These are phyloP conservation scores for Colletotrichum tropicicola DNA, from an alignment of 2,329 filamentous ascomycete genomes.

Conservation along the genomic window DNA sequence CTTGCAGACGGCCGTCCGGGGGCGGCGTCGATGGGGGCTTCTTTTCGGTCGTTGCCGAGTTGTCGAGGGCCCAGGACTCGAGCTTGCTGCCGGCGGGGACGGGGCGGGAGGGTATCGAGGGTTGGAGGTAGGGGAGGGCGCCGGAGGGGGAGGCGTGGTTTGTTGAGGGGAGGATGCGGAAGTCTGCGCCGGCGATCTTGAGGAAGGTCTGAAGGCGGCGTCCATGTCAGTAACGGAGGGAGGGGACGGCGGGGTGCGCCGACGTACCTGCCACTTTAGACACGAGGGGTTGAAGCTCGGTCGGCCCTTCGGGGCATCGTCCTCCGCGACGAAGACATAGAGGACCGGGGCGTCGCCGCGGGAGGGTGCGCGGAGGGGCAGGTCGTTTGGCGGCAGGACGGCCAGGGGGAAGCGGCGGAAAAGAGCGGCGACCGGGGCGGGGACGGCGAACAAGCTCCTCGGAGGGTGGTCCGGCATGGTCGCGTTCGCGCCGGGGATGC, in stretches of 20 bases:
- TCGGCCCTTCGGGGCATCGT: conserved; percentile 66
- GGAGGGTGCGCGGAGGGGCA: conserved; percentile 70
- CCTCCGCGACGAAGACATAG: conserved; percentile 78
- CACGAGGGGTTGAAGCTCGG: conserved; percentile 93
- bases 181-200: conserved; percentile 76
- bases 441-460: conserved; percentile 64
- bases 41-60: conserved; percentile 40
- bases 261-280: conserved; percentile 91
- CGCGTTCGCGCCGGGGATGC: conserved; percentile 10
- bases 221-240: not conserved
- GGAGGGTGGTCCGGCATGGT: conserved; percentile 33
- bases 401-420: conserved; percentile 86
- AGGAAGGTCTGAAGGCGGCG: conserved; percentile 74
- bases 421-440: conserved; percentile 79
- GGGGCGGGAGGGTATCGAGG: conserved; percentile 51
- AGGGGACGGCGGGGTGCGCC: not conserved
- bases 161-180: conserved; percentile 75
- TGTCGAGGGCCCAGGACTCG: conserved; percentile 71
- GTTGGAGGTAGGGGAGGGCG: conserved; percentile 86
- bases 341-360: conserved; percentile 61
- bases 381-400: conserved; percentile 77
- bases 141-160: conserved; percentile 95
- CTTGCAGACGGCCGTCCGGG: conserved; percentile 67
- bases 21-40: conserved; percentile 17
- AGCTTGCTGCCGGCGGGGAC: conserved; percentile 71